Evolutionary conservation across 2,329 filamentous ascomycete species (phyloP), one percentile per base, ranked within the genome.

Genomic region (Coniochaeta sp.): DNA sequence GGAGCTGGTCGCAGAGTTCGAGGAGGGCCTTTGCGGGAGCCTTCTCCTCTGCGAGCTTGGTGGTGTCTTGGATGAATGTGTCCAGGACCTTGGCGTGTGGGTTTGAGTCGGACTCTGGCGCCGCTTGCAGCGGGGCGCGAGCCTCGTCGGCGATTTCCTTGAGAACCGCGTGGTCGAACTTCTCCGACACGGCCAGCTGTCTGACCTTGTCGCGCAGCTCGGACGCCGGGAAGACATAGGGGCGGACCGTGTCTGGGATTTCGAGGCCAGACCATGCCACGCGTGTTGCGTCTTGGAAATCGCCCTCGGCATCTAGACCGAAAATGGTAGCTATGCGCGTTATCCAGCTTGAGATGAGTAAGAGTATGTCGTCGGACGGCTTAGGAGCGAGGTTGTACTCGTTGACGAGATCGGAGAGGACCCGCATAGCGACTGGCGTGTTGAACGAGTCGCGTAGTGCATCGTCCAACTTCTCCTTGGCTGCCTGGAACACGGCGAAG

Each of bases 391-490:
- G 63, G 73, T 90, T 89, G 73, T 83, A 87, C 40, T 83, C 79
- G n/a, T 82, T 83, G 62, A 90, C 83, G 19, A 90, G 76, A 33
- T 84, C 79, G 3, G 83, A 83, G 19, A 90, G 81, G 14, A 81
- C 73, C 34, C 78, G 76, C 84, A 90, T 85, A 4, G 81, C 86
- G 2, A 76, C 74, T 0, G 85, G 79, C 0, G 87, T 90, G 69
- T 90, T 85, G 74, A 90, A 90, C 0, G 87, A 90, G 69, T 89
- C 85, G 67, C 81, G 81, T 36, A 90, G 78, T 8, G 83, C 82
- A 47, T 78, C 76, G 67, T 88, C 76, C n/a, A 88, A 74, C n/a
- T 80, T 77, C 24, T 74, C 68, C 67, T 88, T 81, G 1, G 85
- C 79, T 26, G 77, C 70, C 56, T 81, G 78, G 40, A 89, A 74